phyloP scores from a whole-genome alignment of 1,284 basidiomycete genomes.

The Tilletiopsis washingtonensis region DNA sequence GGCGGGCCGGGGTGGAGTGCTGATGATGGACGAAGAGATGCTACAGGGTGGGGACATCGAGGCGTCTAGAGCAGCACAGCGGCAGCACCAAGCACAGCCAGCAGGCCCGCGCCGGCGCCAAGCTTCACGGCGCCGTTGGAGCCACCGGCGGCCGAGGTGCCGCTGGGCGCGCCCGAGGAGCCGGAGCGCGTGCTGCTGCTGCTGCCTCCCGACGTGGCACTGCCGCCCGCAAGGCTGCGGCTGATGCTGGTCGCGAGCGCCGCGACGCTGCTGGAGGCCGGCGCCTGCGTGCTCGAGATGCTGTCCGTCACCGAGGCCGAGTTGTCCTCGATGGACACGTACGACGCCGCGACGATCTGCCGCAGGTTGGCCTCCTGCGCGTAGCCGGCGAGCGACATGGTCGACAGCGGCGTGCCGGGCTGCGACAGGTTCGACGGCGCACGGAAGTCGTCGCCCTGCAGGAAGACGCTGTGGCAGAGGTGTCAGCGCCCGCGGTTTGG shows the following conservation, averaged over 20 bases:
- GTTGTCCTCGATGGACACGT: background rate
- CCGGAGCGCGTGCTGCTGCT: background rate
- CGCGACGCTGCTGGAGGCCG: background rate
- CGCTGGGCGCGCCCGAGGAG: too few species aligned
- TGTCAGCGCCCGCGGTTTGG: too few species aligned
- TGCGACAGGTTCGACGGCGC: background rate
- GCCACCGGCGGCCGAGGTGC: too few species aligned
- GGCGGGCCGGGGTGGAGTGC: too few species aligned
- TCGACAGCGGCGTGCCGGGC: background rate
- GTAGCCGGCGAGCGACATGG: background rate
- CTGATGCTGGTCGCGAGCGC: background rate
- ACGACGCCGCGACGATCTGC: background rate
- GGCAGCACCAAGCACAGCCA: too few species aligned
- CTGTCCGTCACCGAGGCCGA: background rate
- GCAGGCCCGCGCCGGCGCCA: too few species aligned
- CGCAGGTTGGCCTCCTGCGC: background rate
- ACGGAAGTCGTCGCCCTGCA: background rate
- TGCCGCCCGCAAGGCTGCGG: background rate
- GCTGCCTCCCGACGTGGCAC: background rate
- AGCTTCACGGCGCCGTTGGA: too few species aligned
- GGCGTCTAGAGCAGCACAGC: too few species aligned
- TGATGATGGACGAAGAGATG: too few species aligned
- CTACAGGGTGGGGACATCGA: too few species aligned
- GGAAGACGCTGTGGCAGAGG: too few species aligned
- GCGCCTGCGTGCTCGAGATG: background rate